phyloP scores from a whole-genome alignment of 1,284 basidiomycete species.

The Limonomyces culmigenus region DNA sequence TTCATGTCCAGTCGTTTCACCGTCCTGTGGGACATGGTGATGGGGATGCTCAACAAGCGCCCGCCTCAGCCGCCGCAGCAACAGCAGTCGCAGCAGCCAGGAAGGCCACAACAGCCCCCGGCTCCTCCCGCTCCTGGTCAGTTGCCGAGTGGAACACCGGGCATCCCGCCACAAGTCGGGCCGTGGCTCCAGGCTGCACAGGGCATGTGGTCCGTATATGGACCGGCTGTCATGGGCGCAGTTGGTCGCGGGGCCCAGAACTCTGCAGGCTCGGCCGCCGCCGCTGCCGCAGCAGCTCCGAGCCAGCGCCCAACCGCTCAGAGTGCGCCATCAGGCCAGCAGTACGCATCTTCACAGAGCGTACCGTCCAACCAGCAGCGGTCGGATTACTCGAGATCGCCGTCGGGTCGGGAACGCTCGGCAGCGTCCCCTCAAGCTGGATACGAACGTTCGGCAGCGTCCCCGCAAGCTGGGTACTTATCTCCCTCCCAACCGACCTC shows the following conservation, averaged over 20 bases:
- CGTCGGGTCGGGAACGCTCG: too few species aligned
- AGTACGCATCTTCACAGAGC: too few species aligned
- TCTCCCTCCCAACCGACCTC: too few species aligned
- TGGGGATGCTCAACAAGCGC: constrained; percentile 26
- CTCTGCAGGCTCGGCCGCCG: too few species aligned
- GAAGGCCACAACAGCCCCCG: not conserved
- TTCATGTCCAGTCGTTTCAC: constrained; percentile 33
- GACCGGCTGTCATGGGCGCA: constrained; percentile 3
- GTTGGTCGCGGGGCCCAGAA: not conserved
- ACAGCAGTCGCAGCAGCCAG: not conserved
- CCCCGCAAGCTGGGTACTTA: too few species aligned
- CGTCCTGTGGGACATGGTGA: constrained; percentile 27
- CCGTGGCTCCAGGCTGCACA: constrained; percentile 4
- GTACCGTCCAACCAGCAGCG: too few species aligned
- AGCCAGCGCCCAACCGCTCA: not conserved
- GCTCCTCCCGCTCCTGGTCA: not conserved
- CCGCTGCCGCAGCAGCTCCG: too few species aligned
- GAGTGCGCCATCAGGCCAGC: not conserved
- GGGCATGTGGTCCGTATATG: constrained; percentile 6
- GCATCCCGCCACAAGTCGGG: not conserved
- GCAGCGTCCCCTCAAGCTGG: too few species aligned
- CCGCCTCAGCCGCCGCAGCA: constrained; percentile 8
- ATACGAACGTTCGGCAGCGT: too few species aligned
- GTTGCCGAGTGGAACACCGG: not conserved
- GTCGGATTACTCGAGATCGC: too few species aligned